phyloP scores from a whole-genome alignment of 768 basidiomycete species.

The Boletus huronensis region DNA sequence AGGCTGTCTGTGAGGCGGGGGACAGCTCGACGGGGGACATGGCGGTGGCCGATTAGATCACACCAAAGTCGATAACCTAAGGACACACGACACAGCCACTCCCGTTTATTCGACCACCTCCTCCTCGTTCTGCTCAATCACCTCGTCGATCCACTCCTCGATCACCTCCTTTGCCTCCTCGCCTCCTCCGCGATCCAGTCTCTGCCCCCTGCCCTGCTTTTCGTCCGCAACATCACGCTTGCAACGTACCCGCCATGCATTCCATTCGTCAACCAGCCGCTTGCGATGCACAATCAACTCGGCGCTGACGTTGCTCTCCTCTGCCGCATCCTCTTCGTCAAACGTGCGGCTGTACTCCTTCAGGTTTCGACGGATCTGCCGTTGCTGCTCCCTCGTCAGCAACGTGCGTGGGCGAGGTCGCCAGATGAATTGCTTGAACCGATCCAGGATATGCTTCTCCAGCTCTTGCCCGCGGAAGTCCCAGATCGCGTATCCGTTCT shows the following conservation, averaged over 20 bases:
- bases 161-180: constrained; percentile 80
- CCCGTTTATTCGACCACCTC: constrained; percentile 49
- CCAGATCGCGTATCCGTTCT: constrained; percentile 96
- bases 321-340: constrained; percentile 95
- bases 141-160: constrained; percentile 91
- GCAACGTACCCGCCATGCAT: constrained; percentile 85
- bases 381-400: constrained; percentile 84
- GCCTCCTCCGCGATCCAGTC: constrained; percentile 34
- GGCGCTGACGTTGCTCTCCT: constrained; percentile 91
- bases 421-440: constrained; percentile 99
- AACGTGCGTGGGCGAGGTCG: constrained; percentile 90
- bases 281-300: constrained; percentile 89
- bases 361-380: constrained; percentile 80
- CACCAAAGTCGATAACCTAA: background rate
- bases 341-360: constrained; percentile 88
- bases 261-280: constrained; percentile 97
- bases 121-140: constrained; percentile 90
- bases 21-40: constrained; percentile 31
- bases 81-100: constrained; percentile 24
- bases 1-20: constrained; percentile 27
- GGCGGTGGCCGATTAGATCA: constrained; percentile 23
- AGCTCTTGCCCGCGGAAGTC: constrained; percentile 97
- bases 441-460: constrained; percentile 83
- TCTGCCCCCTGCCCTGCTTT: constrained; percentile 38
- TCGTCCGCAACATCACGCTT: constrained; percentile 64